Percentiles rank a stretch among this genome's conserved stretches.
Evolutionary conservation across 2,329 filamentous ascomycete genomes (phyloP).

Genomic region (Alternaria panax): DNA sequence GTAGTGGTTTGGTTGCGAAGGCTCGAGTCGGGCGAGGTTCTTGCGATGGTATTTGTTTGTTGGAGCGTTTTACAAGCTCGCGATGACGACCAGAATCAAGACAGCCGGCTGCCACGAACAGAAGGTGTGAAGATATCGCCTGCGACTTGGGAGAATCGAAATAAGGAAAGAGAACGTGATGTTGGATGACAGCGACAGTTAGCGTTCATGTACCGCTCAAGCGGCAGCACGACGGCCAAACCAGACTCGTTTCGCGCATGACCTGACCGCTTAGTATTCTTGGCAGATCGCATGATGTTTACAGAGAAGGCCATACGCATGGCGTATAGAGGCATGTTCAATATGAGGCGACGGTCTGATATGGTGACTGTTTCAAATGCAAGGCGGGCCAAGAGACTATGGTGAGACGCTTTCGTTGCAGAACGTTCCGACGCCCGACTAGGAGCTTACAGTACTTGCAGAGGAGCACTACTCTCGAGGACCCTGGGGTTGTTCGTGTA

Average conservation of each 20-base stretch:
- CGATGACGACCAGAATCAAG: constrained; percentile 3
- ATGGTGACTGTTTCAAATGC: constrained; percentile 31
- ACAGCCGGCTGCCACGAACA: constrained; percentile 34
- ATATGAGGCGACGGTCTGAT: constrained; percentile 19
- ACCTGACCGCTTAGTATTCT: constrained; percentile 22
- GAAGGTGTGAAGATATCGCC: constrained; percentile 14
- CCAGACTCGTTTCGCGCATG: constrained; percentile 33
- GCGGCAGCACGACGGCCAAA: constrained; percentile 34
- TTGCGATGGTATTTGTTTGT: background rate
- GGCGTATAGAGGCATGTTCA: constrained; percentile 18
- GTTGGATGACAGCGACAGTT: constrained; percentile 21
- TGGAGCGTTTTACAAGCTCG: constrained; percentile 1
- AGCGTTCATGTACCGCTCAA: constrained; percentile 24
- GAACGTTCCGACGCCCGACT: constrained; percentile 11
- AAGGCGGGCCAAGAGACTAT: constrained; percentile 32
- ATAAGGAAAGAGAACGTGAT: constrained; percentile 14
- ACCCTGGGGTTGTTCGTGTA: background rate
- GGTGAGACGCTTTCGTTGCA: constrained; percentile 33
- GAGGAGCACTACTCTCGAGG: background rate
- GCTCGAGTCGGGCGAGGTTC: background rate
- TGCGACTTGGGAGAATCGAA: constrained; percentile 17
- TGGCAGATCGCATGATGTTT: constrained; percentile 28
- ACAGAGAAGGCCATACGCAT: constrained; percentile 26
- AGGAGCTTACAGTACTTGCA: background rate
- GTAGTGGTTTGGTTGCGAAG: background rate